Evolutionary conservation across 129 eudicot genomes (phyloP).

Genomic region (Oenanthe sinensis): DNA sequence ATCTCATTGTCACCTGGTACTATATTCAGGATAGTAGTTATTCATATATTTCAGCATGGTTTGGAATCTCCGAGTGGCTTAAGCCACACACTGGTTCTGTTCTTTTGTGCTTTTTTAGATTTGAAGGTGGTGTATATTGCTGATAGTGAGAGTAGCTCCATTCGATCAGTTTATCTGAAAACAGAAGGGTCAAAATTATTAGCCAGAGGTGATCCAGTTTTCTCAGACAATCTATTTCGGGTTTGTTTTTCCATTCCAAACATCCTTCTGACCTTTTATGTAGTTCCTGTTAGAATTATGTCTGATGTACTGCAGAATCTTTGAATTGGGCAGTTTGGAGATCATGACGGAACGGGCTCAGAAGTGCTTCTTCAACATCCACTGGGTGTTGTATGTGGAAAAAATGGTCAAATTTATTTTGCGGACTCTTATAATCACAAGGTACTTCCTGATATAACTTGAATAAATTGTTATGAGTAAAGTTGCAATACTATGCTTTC

Average conservation of each 20-base stretch:
- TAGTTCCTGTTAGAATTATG: not conserved
- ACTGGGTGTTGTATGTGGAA: constrained; percentile 72
- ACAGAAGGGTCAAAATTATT: constrained; percentile 86
- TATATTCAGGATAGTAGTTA: constrained; percentile 5
- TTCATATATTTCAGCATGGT: not conserved
- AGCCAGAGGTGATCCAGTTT: constrained; percentile 85
- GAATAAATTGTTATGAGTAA: not conserved
- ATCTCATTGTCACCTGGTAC: constrained; percentile 77
- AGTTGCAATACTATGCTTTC: not conserved
- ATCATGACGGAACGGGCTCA: constrained; percentile 83
- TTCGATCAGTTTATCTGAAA: constrained; percentile 78
- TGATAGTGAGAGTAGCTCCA: constrained; percentile 99
- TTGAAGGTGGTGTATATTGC: constrained; percentile 80
- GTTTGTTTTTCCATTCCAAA: constrained; percentile 23
- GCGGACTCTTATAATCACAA: constrained; percentile 98
- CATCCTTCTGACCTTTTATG: not conserved
- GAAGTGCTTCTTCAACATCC: constrained; percentile 99
- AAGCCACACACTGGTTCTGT: not conserved
- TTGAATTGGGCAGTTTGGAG: constrained; percentile 63
- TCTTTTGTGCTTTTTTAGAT: constrained; percentile 34
- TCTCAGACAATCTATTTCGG: constrained; percentile 89
- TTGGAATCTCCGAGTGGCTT: not conserved
- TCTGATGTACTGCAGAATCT: not conserved
- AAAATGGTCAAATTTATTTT: constrained; percentile 70
- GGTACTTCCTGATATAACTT: constrained; percentile 34